Evolutionary conservation across 2,329 filamentous ascomycete genomes (phyloP).

Genomic region (Fusarium sp.): DNA sequence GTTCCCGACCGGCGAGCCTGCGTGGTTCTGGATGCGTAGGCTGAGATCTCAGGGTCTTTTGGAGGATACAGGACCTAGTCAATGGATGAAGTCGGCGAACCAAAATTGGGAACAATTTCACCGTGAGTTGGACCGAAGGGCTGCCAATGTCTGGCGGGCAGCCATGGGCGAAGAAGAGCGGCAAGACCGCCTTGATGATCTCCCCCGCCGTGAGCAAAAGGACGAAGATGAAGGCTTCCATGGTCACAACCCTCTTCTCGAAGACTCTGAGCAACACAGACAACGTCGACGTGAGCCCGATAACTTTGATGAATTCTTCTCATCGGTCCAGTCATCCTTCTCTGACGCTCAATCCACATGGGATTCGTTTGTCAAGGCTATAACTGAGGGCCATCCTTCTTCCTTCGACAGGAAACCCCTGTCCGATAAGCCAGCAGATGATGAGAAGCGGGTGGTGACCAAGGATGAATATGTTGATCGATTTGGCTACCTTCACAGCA

Average conservation of each 20-base stretch:
- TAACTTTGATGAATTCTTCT: conserved; percentile 58
- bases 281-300: conserved; percentile 40
- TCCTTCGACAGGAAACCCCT: conserved; percentile 16
- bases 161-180: conserved; percentile 25
- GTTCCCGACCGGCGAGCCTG: conserved; percentile 56
- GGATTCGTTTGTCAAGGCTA: conserved; percentile 53
- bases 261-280: conserved; percentile 20
- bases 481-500: conserved; percentile 57
- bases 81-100: conserved; percentile 25
- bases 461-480: conserved; percentile 58
- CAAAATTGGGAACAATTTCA: conserved; percentile 48
- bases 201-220: conserved; percentile 20
- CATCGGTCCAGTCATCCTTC: conserved; percentile 52
- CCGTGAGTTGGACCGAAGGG: conserved; percentile 45
- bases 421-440: conserved; percentile 10
- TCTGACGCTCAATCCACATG: conserved; percentile 54
- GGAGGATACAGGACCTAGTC: conserved; percentile 43
- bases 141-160: conserved; percentile 45
- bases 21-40: conserved; percentile 56
- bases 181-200: conserved; percentile 15
- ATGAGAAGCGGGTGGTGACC: conserved; percentile 49
- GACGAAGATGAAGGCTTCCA: conserved; percentile 23
- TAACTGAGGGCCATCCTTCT: conserved; percentile 40
- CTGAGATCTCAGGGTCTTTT: conserved; percentile 55
- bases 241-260: conserved; percentile 7